Conservation (phyloP, 139 green algal genomes). For the Desmodesmus armatus region DNA sequence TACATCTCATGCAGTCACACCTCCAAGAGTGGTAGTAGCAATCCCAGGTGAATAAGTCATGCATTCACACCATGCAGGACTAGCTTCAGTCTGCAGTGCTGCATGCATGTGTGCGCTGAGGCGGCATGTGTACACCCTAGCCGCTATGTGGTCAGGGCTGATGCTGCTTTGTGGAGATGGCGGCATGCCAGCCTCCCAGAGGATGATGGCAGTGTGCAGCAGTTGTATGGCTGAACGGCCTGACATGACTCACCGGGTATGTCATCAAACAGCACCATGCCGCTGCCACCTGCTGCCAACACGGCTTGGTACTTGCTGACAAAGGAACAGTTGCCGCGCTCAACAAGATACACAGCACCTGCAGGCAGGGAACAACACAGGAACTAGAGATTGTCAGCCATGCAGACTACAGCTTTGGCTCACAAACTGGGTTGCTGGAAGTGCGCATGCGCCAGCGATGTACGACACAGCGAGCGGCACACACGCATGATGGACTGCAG, state of each 20-base stretch:
- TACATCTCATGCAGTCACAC: no score
- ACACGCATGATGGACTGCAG: neutral
- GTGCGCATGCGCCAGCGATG: neutral
- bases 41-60: no score
- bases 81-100: no score
- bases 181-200: no score
- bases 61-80: no score
- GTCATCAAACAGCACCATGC: slow-evolving; percentile 74
- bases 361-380: neutral
- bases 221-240: no score
- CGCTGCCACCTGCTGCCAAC: slow-evolving; percentile 55
- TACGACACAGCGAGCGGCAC: neutral
- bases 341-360: slow-evolving; percentile 60
- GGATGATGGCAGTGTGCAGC: neutral
- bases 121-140: no score
- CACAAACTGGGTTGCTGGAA: no score
- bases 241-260: slow-evolving; percentile 57
- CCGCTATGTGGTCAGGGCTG: no score
- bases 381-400: neutral
- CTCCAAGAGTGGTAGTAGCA: no score
- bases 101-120: no score
- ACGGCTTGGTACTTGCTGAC: slow-evolving; percentile 65
- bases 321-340: slow-evolving; percentile 77
- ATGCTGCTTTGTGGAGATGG: no score
- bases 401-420: neutral